phyloP scores from a whole-genome alignment of 306 rosid species.

The Vigna mungo region DNA sequence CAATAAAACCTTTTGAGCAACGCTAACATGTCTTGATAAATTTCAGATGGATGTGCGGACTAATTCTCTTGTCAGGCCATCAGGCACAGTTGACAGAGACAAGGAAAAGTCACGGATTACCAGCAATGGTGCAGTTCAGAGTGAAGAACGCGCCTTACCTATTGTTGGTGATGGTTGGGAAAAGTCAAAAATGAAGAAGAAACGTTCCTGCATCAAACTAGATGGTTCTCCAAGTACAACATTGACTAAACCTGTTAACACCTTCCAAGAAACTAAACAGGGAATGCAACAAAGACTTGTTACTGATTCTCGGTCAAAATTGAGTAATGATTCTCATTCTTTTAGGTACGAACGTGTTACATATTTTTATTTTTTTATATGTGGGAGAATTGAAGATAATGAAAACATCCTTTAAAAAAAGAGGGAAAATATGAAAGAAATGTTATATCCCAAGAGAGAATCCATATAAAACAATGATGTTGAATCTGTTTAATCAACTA shows the following conservation, averaged over 20 bases:
- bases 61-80: conserved; percentile 76
- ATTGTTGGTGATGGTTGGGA: conserved; percentile 97
- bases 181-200: conserved; percentile 93
- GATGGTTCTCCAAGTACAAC: conserved; percentile 78
- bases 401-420: neutral
- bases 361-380: neutral
- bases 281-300: conserved; percentile 83
- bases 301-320: conserved; percentile 81
- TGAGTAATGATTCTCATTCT: conserved; percentile 81
- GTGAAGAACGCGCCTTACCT: conserved; percentile 81
- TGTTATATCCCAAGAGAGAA: neutral
- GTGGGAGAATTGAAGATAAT: neutral
- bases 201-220: conserved; percentile 92
- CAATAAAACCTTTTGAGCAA: conserved; percentile 29
- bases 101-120: conserved; percentile 81
- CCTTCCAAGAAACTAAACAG: conserved; percentile 85
- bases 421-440: neutral
- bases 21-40: conserved; percentile 48
- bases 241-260: conserved; percentile 71
- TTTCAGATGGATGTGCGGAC: conserved; percentile 84
- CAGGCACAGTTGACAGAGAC: conserved; percentile 86
- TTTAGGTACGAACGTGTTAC: conserved; percentile 71
- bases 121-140: conserved; percentile 69
- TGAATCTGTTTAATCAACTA: conserved; percentile 21
- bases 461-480: neutral